A percentile compares a stretch with the other conserved stretches of the same genome.
These are phyloP conservation scores for Trichoderma hamatum DNA, from an alignment of 2,329 filamentous ascomycete species.

Conservation along the genomic window DNA sequence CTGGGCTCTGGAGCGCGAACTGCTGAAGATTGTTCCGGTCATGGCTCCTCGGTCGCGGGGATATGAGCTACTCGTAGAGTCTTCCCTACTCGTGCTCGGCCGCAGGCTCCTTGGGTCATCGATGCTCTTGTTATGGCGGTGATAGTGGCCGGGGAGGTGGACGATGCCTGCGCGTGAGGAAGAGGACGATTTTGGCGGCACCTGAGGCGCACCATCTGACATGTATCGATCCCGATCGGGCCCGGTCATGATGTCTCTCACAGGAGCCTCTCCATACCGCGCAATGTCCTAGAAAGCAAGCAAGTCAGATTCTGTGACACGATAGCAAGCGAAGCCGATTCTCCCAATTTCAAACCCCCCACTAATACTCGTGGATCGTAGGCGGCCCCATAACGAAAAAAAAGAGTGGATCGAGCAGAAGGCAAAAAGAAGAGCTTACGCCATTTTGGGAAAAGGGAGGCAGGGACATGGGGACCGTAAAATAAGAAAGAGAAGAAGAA, in stretches of 20 bases:
- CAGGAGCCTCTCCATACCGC: conserved; percentile 75
- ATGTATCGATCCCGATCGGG: conserved; percentile 70
- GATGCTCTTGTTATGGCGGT: conserved; percentile 71
- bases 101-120: conserved; percentile 68
- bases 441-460: conserved; percentile 22
- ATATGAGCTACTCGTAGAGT: conserved; percentile 52
- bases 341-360: conserved; percentile 11
- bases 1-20: conserved; percentile 62
- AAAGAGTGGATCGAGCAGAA: conserved; percentile 15
- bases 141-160: conserved; percentile 65
- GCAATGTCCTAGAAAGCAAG: conserved; percentile 64
- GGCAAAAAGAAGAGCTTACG: conserved; percentile 22
- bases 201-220: conserved; percentile 48
- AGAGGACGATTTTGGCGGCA: conserved; percentile 63
- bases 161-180: conserved; percentile 63
- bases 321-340: conserved; percentile 8
- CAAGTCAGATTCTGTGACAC: conserved; percentile 33
- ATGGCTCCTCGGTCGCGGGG: conserved; percentile 56
- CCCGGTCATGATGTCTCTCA: conserved; percentile 69
- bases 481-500: neutral
- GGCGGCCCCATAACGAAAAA: conserved; percentile 25
- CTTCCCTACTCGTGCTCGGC: conserved; percentile 76
- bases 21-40: conserved; percentile 50
- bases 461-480: conserved; percentile 14
- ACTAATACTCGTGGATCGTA: conserved; percentile 21